These are phyloP conservation scores for Penicillium odoratum DNA, from an alignment of 495 filamentous ascomycete species.

Conservation along the genomic window DNA sequence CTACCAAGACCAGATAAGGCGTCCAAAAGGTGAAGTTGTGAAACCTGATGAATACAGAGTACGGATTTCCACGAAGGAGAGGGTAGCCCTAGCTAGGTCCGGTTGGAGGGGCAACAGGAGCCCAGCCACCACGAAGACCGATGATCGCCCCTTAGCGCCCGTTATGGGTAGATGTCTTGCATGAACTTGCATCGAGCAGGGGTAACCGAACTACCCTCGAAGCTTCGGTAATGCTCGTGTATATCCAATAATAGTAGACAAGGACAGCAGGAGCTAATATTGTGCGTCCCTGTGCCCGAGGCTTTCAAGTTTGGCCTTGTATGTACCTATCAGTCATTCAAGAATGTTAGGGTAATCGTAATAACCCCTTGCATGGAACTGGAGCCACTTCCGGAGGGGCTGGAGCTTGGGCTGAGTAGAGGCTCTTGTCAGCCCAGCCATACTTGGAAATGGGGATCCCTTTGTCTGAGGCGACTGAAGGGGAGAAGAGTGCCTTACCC, in stretches of 20 bases:
- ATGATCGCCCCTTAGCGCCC: constrained; percentile 4
- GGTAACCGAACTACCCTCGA: not conserved
- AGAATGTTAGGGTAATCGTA: constrained; percentile 9
- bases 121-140: constrained; percentile 8
- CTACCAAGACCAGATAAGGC: not conserved
- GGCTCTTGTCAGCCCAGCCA: constrained; percentile 4
- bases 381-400: constrained; percentile 6
- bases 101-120: constrained; percentile 23
- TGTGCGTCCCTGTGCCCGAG: constrained; percentile 8
- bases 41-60: constrained; percentile 9
- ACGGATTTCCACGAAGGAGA: constrained; percentile 11
- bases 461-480: constrained; percentile 3
- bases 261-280: constrained; percentile 8
- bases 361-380: constrained; percentile 29
- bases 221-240: not conserved
- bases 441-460: not conserved
- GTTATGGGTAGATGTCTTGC: constrained; percentile 5
- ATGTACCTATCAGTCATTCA: constrained; percentile 14
- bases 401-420: not conserved
- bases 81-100: constrained; percentile 12
- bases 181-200: not conserved
- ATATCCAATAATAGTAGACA: not conserved
- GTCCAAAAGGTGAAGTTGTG: constrained; percentile 2
- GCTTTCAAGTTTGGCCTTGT: constrained; percentile 6
- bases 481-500: not conserved